These are phyloP conservation scores for Lachancea thermotolerans DNA, from an alignment of 805 yeast species.

Conservation along the genomic window DNA sequence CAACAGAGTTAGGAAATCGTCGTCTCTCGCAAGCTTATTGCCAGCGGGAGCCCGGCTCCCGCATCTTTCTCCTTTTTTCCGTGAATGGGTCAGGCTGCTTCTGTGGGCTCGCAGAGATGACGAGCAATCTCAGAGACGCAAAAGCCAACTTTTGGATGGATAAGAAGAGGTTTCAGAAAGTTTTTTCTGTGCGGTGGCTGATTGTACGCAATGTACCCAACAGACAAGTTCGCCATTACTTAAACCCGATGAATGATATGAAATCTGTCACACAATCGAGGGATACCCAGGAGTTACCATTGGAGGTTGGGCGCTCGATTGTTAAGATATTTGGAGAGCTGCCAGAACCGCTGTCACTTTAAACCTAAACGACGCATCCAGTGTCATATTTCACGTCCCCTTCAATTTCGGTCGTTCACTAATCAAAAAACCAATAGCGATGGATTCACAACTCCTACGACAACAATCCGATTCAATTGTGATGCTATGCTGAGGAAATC, in stretches of 20 bases:
- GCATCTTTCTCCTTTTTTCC: constrained; percentile 47
- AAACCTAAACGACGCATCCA: background rate
- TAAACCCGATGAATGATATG: constrained; percentile 39
- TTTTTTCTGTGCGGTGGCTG: constrained; percentile 50
- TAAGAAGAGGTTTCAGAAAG: constrained; percentile 42
- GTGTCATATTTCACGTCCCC: too few relatives aligned
- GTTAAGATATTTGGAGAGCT: constrained; percentile 35
- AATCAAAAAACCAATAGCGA: background rate
- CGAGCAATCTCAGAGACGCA: constrained; percentile 23
- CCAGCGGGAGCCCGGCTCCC: constrained; percentile 17
- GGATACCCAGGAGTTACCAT: constrained; percentile 55
- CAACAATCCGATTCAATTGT: background rate
- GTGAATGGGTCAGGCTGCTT: constrained; percentile 53
- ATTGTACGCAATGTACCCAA: constrained; percentile 46
- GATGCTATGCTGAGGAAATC: background rate
- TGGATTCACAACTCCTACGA: background rate
- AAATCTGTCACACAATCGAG: constrained; percentile 52
- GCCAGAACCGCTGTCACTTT: background rate
- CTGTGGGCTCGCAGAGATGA: constrained; percentile 55
- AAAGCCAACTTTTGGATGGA: constrained; percentile 44
- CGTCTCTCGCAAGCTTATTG: constrained; percentile 41
- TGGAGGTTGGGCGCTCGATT: constrained; percentile 41
- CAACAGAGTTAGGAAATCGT: constrained; percentile 51
- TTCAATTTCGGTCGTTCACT: too few relatives aligned
- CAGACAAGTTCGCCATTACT: constrained; percentile 39